phyloP scores from a whole-genome alignment of 345 rosid species.

The Salix exigua region DNA sequence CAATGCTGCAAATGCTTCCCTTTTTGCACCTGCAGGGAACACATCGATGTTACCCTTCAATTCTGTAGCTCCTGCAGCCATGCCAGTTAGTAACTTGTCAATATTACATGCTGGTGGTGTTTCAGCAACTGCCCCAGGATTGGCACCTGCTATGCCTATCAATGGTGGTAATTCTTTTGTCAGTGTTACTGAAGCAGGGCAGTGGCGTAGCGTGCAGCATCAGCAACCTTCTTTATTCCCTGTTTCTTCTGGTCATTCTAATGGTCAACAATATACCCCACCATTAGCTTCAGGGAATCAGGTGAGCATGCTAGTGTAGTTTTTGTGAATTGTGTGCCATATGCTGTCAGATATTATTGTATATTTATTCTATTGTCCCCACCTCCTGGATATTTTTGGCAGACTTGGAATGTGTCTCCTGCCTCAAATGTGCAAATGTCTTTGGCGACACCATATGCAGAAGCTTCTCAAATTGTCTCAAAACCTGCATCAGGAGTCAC shows the following conservation, averaged over 20 bases:
- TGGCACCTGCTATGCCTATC: slow-evolving; percentile 23
- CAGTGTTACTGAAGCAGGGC: slow-evolving; percentile 24
- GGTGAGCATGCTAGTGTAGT: slow-evolving; percentile 33
- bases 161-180: slow-evolving; percentile 29
- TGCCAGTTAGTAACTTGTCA: slow-evolving; percentile 28
- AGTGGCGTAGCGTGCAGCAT: slow-evolving; percentile 42
- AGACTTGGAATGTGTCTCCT: slow-evolving; percentile 52
- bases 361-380: slow-evolving; percentile 10
- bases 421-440: slow-evolving; percentile 44
- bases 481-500: slow-evolving; percentile 28
- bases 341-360: slow-evolving; percentile 1
- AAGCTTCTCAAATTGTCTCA: slow-evolving; percentile 31
- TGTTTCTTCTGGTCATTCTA: slow-evolving; percentile 36
- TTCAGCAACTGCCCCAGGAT: slow-evolving; percentile 31
- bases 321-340: slow-evolving; percentile 6
- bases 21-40: slow-evolving; percentile 24
- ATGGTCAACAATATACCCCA: slow-evolving; percentile 41
- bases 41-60: slow-evolving; percentile 20
- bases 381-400: slow-evolving; percentile 20
- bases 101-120: slow-evolving; percentile 31
- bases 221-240: slow-evolving; percentile 51
- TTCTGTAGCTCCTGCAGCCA: slow-evolving; percentile 25
- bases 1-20: slow-evolving; percentile 26
- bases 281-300: slow-evolving; percentile 51
- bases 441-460: slow-evolving; percentile 42